Base-by-base conservation (phyloP, 164 flowering plant species). In the Buxus sempervirens region DNA sequence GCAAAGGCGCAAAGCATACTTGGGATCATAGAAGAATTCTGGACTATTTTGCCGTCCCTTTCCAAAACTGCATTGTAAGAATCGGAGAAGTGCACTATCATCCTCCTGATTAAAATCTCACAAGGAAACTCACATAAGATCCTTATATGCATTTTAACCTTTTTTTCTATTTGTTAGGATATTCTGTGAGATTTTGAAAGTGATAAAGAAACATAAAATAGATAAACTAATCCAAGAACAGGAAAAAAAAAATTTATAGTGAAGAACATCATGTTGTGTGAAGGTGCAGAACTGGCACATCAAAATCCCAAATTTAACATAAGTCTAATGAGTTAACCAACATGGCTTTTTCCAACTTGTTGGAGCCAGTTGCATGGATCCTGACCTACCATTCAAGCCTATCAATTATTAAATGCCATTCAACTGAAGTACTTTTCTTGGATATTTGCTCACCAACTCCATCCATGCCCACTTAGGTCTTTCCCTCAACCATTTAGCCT, bases 1-100 rank as follows among this genome's bases (percentile, higher is more conserved):
- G 70, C 99, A 96, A 67, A 96, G 90, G 42, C 98, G 93, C 70
- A 96, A 72, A 21, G 99, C 99, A 82, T 90, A 93, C 71, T 91
- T 96, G 60, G 99, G 97, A 82, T 96, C 98, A 81, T 92, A 96
- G 74, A 93, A 96, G 72, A 93, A 96, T 10, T 96, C 98, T 58
- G 95, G 98, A 23, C 97, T 90, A 83, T 73, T 81, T 38, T 77
- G 82, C 62, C 72, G 85, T 70, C 91, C 98, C 81, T 90, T 93
- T 4, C 98, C 98, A 82, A 93, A 91, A 78, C 93, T 96, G 86
- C 87, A 90, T 85, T 93, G 96, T 24, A 96, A 83, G 77, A 96
- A 93, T 54, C 92, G 93, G 70, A 96, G 58, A 72, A 96, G 93
- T 65, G 97, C 81, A 81, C 93, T 83, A 70, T 96, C 99, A 83